These are phyloP conservation scores for Sicyos baderoa DNA, from an alignment of 306 rosid genomes.

Conservation along the genomic window DNA sequence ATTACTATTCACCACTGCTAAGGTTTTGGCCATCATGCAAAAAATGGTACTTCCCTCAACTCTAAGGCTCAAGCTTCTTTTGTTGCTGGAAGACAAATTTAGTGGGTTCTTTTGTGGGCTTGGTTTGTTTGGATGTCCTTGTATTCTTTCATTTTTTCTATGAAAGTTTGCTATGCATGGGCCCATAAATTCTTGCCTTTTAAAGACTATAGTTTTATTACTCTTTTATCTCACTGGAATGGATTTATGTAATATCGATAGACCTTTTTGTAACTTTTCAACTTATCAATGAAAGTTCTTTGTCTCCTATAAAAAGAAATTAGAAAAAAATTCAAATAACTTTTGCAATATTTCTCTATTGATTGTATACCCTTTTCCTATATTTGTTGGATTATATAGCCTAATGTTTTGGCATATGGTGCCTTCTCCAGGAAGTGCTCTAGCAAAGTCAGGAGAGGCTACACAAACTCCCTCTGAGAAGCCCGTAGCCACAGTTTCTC, in stretches of 20 bases:
- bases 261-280: no score
- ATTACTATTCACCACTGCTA: not conserved
- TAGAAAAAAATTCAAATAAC: not conserved
- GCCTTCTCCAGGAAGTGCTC: constrained; percentile 50
- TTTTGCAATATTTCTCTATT: constrained; percentile 4
- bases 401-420: constrained; percentile 25
- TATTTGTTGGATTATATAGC: constrained; percentile 17
- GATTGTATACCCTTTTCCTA: not conserved
- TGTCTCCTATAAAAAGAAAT: no score
- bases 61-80: no score
- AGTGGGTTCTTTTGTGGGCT: not conserved
- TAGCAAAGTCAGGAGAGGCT: constrained; percentile 52
- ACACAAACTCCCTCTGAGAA: constrained; percentile 32
- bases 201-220: no score
- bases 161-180: no score
- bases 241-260: no score
- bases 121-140: not conserved
- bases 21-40: not conserved
- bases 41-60: not conserved
- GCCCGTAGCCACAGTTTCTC: constrained; percentile 23
- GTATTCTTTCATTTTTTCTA: not conserved
- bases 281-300: no score
- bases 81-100: no score
- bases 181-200: no score
- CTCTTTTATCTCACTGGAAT: no score